Conservation (phyloP, 2,329 filamentous ascomycete genomes). For the Xylaria sp. region DNA sequence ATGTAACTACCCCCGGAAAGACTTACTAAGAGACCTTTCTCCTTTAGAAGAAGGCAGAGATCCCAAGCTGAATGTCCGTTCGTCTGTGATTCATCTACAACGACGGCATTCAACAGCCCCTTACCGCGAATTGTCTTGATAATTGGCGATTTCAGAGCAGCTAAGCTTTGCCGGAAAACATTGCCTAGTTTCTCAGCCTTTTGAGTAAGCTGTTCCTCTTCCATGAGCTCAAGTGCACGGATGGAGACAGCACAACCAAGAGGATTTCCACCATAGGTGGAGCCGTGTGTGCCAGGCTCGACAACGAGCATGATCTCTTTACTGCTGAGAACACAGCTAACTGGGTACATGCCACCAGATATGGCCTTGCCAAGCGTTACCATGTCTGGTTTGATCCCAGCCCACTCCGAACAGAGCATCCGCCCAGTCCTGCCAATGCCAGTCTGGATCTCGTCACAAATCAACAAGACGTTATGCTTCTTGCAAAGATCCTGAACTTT, state of each 20-base stretch:
- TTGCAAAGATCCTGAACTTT: conserved; percentile 87
- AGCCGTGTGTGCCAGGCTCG: conserved; percentile 96
- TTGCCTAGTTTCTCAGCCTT: conserved; percentile 83
- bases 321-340: conserved; percentile 87
- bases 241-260: conserved; percentile 96
- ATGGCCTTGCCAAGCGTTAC: conserved; percentile 97
- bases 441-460: conserved; percentile 98
- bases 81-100: conserved; percentile 91
- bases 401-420: conserved; percentile 95
- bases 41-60: conserved; percentile 92
- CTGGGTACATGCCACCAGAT: conserved; percentile 98
- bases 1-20: conserved; percentile 12
- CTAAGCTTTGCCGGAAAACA: conserved; percentile 82
- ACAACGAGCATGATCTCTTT: conserved; percentile 95
- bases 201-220: conserved; percentile 88
- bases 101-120: conserved; percentile 92
- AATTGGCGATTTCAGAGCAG: conserved; percentile 79
- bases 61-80: conserved; percentile 94
- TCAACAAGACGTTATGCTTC: conserved; percentile 94
- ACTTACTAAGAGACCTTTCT: conserved; percentile 90
- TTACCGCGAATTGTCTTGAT: conserved; percentile 88
- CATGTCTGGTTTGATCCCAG: conserved; percentile 92
- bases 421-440: conserved; percentile 94
- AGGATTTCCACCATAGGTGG: conserved; percentile 98
- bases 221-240: conserved; percentile 90